These are phyloP conservation scores for Backusella westeae DNA, from an alignment of 192 early-diverging fungal species.

Conservation along the genomic window DNA sequence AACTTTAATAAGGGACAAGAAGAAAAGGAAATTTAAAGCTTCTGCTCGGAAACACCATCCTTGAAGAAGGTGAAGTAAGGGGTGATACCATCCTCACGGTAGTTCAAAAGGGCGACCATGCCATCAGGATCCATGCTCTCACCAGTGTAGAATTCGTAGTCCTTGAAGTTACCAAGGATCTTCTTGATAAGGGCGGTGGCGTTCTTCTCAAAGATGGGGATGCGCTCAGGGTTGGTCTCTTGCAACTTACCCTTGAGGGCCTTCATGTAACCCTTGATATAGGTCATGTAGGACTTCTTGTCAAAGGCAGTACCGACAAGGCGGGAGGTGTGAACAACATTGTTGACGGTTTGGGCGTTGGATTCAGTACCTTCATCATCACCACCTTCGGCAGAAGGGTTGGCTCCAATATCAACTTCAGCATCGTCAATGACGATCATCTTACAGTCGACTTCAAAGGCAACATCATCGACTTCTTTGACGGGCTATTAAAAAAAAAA, in stretches of 20 bases:
- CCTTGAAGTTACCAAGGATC: conserved; percentile 76
- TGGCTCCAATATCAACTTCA: conserved; percentile 89
- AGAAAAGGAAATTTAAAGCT: conserved; percentile 47
- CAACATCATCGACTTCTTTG: conserved; percentile 59
- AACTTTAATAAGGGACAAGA: background rate
- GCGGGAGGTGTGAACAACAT: conserved; percentile 82
- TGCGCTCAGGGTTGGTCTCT: conserved; percentile 58
- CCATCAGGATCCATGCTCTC: conserved; percentile 87
- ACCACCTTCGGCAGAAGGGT: conserved; percentile 84
- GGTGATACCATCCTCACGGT: conserved; percentile 91
- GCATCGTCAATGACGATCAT: conserved; percentile 63
- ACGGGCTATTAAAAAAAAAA: conserved; percentile 35
- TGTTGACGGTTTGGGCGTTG: conserved; percentile 67
- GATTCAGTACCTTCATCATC: conserved; percentile 68
- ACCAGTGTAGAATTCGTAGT: conserved; percentile 91
- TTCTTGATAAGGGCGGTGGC: conserved; percentile 70
- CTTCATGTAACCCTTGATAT: conserved; percentile 97
- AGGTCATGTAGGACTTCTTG: conserved; percentile 88
- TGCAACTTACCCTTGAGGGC: conserved; percentile 60
- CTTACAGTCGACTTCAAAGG: conserved; percentile 78
- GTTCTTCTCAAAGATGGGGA: conserved; percentile 63
- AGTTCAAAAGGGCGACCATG: conserved; percentile 85
- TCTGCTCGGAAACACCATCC: conserved; percentile 76
- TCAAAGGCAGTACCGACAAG: conserved; percentile 74
- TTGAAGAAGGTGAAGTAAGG: conserved; percentile 92